These are phyloP conservation scores for Mixia osmundae DNA, from an alignment of 1,284 basidiomycete genomes.

Conservation along the genomic window DNA sequence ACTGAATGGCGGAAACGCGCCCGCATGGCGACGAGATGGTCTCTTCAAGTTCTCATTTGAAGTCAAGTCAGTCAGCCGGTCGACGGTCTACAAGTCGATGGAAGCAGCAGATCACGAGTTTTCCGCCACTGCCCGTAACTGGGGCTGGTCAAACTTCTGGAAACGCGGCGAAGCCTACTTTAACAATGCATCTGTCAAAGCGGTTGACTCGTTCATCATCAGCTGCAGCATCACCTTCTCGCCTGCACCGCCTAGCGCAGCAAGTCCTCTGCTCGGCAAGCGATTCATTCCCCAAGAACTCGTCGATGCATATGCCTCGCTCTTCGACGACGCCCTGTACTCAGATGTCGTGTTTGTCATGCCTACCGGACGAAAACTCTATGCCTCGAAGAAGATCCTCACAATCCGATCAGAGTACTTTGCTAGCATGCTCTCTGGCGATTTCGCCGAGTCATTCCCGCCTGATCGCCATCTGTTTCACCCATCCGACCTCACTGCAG, in stretches of 20 bases:
- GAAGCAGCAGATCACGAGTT: slow-evolving; percentile 24
- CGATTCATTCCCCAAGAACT: slow-evolving; percentile 17
- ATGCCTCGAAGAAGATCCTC: slow-evolving; percentile 24
- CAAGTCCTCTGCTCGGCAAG: slow-evolving; percentile 3
- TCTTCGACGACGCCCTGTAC: slow-evolving; percentile 19
- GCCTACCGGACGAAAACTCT: slow-evolving; percentile 16
- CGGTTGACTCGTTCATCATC: slow-evolving; percentile 22
- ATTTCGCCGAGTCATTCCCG: too few relatives aligned
- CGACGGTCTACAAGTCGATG: slow-evolving; percentile 19
- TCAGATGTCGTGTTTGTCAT: slow-evolving; percentile 18
- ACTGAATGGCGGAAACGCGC: slow-evolving; percentile 8
- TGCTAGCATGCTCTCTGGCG: background rate
- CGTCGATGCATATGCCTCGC: slow-evolving; percentile 15
- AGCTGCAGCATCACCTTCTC: slow-evolving; percentile 22
- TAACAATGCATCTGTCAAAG: slow-evolving; percentile 16
- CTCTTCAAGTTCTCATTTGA: slow-evolving; percentile 19
- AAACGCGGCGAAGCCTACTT: slow-evolving; percentile 20
- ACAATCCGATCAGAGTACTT: slow-evolving; percentile 20
- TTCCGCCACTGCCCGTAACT: slow-evolving; percentile 21
- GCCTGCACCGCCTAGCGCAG: slow-evolving; percentile 8
- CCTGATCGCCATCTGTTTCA: too few relatives aligned
- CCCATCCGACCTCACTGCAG: too few relatives aligned
- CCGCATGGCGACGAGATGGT: slow-evolving; percentile 17
- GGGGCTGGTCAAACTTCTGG: slow-evolving; percentile 21
- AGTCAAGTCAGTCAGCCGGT: slow-evolving; percentile 9